Conservation (phyloP, 129 eudicot genomes). For the Ambrosia trifida region DNA sequence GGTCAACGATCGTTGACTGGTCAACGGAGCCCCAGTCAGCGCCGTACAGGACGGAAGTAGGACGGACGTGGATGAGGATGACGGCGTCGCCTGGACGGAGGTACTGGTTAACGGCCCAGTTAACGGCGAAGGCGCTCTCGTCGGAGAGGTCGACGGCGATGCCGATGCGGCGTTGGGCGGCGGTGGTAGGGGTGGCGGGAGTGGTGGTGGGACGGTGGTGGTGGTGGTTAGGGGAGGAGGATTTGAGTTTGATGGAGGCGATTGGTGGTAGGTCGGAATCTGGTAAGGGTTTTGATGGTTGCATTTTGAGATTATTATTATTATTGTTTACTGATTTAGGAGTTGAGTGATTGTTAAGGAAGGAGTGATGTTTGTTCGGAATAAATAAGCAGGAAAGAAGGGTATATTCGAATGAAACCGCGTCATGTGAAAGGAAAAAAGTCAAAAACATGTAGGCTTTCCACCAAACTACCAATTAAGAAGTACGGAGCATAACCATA, state of each 20-base stretch:
- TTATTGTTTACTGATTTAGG: constrained; percentile 22
- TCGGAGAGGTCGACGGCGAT: constrained; percentile 93
- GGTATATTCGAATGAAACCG: too few species aligned
- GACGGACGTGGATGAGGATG: constrained; percentile 82
- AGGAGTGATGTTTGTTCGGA: constrained; percentile 6
- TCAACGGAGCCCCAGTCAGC: constrained; percentile 98
- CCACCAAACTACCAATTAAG: too few species aligned
- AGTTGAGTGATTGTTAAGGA: neutral
- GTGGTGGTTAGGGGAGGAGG: constrained; percentile 80
- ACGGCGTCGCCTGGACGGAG: constrained; percentile 97
- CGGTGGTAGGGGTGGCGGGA: constrained; percentile 76
- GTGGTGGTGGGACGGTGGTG: constrained; percentile 47
- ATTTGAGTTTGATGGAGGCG: constrained; percentile 71
- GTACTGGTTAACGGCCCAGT: constrained; percentile 90
- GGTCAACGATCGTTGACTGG: constrained; percentile 39
- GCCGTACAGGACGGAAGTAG: constrained; percentile 94
- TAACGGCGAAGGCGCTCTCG: constrained; percentile 88
- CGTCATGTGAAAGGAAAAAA: too few species aligned
- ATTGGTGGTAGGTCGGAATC: constrained; percentile 72
- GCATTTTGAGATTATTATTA: constrained; percentile 38
- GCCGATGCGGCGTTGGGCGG: constrained; percentile 78
- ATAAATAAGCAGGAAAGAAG: neutral
- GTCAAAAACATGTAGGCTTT: too few species aligned
- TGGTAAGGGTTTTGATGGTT: constrained; percentile 42
- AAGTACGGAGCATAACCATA: too few species aligned